Evolutionary conservation across 2,329 filamentous ascomycete species (phyloP).

Genomic region (Aureobasidium melanogenum): DNA sequence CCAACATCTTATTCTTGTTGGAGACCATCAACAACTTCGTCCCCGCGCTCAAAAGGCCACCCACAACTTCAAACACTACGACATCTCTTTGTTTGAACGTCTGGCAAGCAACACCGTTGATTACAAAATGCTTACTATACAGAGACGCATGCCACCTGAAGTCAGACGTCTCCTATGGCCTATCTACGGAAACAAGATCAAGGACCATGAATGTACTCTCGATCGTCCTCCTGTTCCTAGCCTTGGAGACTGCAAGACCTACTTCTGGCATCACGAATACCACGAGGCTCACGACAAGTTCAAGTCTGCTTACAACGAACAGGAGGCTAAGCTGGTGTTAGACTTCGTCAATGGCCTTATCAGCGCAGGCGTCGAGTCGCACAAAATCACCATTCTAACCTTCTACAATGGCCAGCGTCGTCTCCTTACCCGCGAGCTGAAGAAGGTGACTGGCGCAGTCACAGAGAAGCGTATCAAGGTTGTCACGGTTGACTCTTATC

Average conservation of each 20-base stretch:
- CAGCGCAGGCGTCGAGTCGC: constrained; percentile 51
- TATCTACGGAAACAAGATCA: constrained; percentile 50
- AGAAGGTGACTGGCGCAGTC: constrained; percentile 7
- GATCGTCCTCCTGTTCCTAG: constrained; percentile 48
- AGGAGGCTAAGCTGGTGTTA: constrained; percentile 69
- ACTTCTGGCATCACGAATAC: constrained; percentile 58
- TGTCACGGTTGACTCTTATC: constrained; percentile 78
- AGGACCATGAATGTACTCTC: constrained; percentile 42
- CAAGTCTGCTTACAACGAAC: constrained; percentile 57
- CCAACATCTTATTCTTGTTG: constrained; percentile 60
- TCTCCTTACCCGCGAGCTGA: constrained; percentile 45
- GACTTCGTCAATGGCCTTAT: constrained; percentile 64
- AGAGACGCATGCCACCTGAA: constrained; percentile 65
- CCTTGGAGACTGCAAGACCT: constrained; percentile 53
- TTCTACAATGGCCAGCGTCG: constrained; percentile 83
- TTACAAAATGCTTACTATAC: constrained; percentile 56
- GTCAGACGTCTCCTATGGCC: constrained; percentile 52
- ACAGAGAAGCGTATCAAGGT: constrained; percentile 40
- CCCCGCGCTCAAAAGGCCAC: constrained; percentile 59
- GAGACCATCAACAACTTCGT: constrained; percentile 72
- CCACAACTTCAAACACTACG: constrained; percentile 53
- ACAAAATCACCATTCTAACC: constrained; percentile 68
- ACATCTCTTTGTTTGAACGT: constrained; percentile 72
- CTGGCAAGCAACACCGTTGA: constrained; percentile 58
- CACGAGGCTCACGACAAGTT: constrained; percentile 55